Evolutionary conservation across 148 eudicot genomes (phyloP).

Genomic region (Euryodendron excelsum): DNA sequence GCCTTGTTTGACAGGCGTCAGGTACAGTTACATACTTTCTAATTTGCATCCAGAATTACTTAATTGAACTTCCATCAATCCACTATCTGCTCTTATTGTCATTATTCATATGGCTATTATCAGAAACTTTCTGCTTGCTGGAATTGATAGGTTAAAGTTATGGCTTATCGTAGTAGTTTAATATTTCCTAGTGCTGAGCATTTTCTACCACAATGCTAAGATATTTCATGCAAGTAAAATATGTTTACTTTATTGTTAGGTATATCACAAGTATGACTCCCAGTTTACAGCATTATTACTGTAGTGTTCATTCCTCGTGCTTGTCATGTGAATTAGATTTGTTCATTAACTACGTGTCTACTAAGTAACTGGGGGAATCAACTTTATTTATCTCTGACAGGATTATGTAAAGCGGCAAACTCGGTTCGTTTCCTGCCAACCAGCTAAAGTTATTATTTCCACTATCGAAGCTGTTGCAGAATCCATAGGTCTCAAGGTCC

Average conservation of each 20-base stretch:
- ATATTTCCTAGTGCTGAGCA: not conserved
- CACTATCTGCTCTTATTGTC: not conserved
- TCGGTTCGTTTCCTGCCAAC: slow-evolving; percentile 87
- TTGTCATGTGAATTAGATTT: not conserved
- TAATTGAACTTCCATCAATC: not conserved
- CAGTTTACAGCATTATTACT: not conserved
- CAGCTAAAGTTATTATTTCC: slow-evolving; percentile 67
- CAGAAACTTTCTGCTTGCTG: not conserved
- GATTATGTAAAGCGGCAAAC: slow-evolving; percentile 92
- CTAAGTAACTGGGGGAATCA: not conserved
- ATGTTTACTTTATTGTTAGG: not conserved
- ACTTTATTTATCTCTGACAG: slow-evolving; percentile 27
- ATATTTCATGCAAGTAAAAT: not conserved
- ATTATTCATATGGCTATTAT: not conserved
- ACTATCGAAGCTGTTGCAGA: slow-evolving; percentile 71
- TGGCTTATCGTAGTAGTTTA: not conserved
- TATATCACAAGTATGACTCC: not conserved
- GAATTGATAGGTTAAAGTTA: not conserved
- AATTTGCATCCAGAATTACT: not conserved
- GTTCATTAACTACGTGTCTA: not conserved
- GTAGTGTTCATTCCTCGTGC: not conserved
- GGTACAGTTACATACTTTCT: slow-evolving; percentile 43
- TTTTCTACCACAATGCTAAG: not conserved
- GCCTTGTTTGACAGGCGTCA: slow-evolving; percentile 94
- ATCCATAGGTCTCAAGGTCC: slow-evolving; percentile 85